phyloP scores from a whole-genome alignment of 306 rosid genomes.

The Ceratonia siliqua region DNA sequence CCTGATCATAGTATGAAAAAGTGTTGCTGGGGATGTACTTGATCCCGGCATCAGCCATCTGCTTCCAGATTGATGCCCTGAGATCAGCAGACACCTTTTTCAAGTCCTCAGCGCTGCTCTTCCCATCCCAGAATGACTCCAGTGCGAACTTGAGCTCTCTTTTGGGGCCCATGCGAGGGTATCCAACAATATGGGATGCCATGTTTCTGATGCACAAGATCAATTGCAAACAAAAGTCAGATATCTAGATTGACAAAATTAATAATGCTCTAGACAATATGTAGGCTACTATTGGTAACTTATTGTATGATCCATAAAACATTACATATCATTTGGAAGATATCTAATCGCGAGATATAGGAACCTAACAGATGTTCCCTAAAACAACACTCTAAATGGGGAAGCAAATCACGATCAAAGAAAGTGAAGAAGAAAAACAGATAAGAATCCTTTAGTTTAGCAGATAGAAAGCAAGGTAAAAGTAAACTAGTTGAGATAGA shows the following conservation, averaged over 20 bases:
- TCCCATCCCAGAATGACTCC: slow-evolving; percentile 89
- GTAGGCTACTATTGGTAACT: not conserved
- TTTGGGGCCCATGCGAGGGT: slow-evolving; percentile 96
- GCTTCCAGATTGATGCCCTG: slow-evolving; percentile 87
- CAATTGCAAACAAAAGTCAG: slow-evolving; percentile 28
- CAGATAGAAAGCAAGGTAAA: not conserved
- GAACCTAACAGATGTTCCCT: not conserved
- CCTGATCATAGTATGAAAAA: slow-evolving; percentile 77
- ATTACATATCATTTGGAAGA: not conserved
- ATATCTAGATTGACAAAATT: not conserved
- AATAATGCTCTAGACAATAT: not conserved
- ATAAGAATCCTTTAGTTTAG: too few relatives aligned
- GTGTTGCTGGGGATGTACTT: slow-evolving; percentile 92
- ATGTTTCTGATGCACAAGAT: slow-evolving; percentile 48
- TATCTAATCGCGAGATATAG: not conserved
- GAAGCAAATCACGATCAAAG: not conserved
- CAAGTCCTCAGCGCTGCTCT: slow-evolving; percentile 86
- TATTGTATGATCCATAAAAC: not conserved
- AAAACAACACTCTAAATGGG: not conserved
- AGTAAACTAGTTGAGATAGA: not conserved
- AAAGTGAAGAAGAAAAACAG: too few relatives aligned
- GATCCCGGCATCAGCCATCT: slow-evolving; percentile 76
- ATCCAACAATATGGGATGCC: slow-evolving; percentile 95
- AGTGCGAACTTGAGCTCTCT: slow-evolving; percentile 95
- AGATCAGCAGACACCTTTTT: slow-evolving; percentile 79